Evolutionary conservation across 371 early-diverging fungal species (phyloP).

Genomic region (Mortierella polycephala): DNA sequence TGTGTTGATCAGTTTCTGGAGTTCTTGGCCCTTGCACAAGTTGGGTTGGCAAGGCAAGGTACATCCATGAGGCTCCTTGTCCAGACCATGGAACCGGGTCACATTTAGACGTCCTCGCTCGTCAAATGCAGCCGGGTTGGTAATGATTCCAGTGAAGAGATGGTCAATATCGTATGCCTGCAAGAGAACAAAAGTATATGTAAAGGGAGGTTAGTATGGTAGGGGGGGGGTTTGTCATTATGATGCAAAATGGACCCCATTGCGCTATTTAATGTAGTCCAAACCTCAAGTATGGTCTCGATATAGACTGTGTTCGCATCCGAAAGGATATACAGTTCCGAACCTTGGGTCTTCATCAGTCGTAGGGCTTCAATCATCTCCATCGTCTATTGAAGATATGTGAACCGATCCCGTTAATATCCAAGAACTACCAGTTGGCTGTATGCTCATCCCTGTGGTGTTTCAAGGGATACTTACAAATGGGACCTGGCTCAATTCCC

Average conservation of each 20-base stretch:
- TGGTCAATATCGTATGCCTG: constrained; percentile 67
- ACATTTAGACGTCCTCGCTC: constrained; percentile 65
- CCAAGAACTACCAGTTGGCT: neutral
- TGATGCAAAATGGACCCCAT: neutral
- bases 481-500: constrained; percentile 60
- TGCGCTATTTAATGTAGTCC: neutral
- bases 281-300: constrained; percentile 73
- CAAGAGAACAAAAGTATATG: neutral
- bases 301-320: constrained; percentile 84
- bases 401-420: neutral
- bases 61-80: constrained; percentile 69
- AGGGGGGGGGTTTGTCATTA: neutral
- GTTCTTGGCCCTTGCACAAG: constrained; percentile 75
- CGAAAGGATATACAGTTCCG: constrained; percentile 72
- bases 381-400: constrained; percentile 51
- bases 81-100: constrained; percentile 58
- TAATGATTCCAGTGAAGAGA: constrained; percentile 70
- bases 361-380: constrained; percentile 65
- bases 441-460: too few species aligned
- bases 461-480: constrained; percentile 62
- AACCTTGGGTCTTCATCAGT: constrained; percentile 59
- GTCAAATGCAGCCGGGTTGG: constrained; percentile 75
- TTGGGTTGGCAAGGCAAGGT: constrained; percentile 73
- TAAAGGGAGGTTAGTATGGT: neutral
- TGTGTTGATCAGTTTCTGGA: constrained; percentile 44